A percentile compares a stretch with the other conserved stretches of the same genome.
Conservation (phyloP, 805 yeast genomes). For the Yarrowia porcina region DNA sequence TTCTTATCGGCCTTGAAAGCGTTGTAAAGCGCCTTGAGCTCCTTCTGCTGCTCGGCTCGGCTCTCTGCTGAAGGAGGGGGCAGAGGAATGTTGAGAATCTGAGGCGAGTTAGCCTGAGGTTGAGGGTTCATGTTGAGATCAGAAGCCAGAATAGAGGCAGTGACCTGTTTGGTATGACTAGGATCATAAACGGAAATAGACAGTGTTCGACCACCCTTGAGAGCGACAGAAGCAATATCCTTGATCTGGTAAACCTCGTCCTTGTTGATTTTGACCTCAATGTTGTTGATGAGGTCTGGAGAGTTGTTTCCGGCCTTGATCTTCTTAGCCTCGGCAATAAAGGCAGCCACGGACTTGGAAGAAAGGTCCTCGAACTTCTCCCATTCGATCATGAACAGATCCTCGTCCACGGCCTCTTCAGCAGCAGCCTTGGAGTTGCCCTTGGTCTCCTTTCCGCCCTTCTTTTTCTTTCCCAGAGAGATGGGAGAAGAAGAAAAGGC, state of each 20-base stretch:
- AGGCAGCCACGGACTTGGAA: constrained; percentile 49
- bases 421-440: constrained; percentile 20
- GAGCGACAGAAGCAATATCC: constrained; percentile 62
- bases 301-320: constrained; percentile 67
- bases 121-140: constrained; percentile 78
- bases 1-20: constrained; percentile 26
- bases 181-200: constrained; percentile 88
- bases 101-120: constrained; percentile 66
- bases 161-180: constrained; percentile 60
- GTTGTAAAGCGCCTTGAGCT: constrained; percentile 46
- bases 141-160: constrained; percentile 66
- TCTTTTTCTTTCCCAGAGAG: constrained; percentile 19
- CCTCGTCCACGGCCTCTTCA: constrained; percentile 28
- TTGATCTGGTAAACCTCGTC: constrained; percentile 35
- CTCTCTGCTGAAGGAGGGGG: constrained; percentile 74
- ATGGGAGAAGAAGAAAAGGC: not conserved
- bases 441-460: constrained; percentile 22
- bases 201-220: constrained; percentile 64
- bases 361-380: constrained; percentile 45
- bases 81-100: constrained; percentile 65
- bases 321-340: constrained; percentile 56
- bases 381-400: constrained; percentile 32
- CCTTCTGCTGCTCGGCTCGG: constrained; percentile 52
- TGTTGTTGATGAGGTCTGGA: constrained; percentile 46
- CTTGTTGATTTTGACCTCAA: constrained; percentile 37